Percentiles rank a stretch among this genome's conserved stretches.
Conservation (phyloP, 2,329 filamentous ascomycete species). For the Sarocladium kiliense region DNA sequence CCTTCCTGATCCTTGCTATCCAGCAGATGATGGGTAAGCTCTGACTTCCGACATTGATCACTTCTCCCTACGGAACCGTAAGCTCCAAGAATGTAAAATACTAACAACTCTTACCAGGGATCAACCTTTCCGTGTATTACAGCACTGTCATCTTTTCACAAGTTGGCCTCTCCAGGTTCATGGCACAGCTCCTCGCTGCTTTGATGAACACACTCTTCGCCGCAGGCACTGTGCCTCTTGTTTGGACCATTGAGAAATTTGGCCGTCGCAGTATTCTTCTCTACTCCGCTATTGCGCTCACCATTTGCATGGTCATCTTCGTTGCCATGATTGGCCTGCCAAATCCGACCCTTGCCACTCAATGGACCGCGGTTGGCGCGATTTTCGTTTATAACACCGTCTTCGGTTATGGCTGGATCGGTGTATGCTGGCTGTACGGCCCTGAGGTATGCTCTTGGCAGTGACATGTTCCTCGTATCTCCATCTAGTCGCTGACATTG, state of each 20-base stretch:
- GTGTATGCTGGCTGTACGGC: constrained; percentile 20
- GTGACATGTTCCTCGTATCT: not conserved
- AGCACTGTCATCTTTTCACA: constrained; percentile 15
- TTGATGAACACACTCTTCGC: constrained; percentile 11
- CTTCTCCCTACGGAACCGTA: constrained; percentile 11
- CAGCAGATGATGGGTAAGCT: not conserved
- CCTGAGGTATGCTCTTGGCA: constrained; percentile 30
- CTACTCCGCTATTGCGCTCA: not conserved
- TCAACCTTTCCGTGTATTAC: constrained; percentile 14
- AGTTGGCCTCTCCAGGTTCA: constrained; percentile 10
- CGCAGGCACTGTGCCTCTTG: constrained; percentile 1
- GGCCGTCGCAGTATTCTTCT: not conserved
- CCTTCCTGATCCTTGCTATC: not conserved
- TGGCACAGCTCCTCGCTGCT: constrained; percentile 10
- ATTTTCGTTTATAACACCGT: constrained; percentile 26
- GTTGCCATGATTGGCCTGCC: not conserved
- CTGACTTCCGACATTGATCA: not conserved
- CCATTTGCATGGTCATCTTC: constrained; percentile 4
- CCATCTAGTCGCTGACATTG: no score
- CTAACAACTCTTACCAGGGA: no score
- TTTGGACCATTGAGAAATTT: constrained; percentile 15
- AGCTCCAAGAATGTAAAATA: no score
- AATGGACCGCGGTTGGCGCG: constrained; percentile 14
- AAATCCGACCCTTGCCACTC: not conserved
- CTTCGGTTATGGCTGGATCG: constrained; percentile 20